A percentile compares a stretch with the other conserved stretches of the same genome.
Conservation (phyloP, 345 rosid species). For the Anacardium occidentale region DNA sequence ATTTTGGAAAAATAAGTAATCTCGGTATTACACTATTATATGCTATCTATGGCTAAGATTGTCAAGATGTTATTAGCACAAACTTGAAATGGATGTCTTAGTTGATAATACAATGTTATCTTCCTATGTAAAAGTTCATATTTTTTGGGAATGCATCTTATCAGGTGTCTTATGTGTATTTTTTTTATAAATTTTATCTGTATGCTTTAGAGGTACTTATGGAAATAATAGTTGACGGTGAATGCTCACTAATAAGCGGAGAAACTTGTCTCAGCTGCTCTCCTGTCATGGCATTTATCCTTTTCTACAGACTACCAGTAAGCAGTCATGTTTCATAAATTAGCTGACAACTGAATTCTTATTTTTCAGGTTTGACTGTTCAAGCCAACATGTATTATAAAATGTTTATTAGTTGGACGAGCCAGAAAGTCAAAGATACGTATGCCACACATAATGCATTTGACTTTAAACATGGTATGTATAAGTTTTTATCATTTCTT, state of each 20-base stretch:
- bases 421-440: slow-evolving; percentile 84
- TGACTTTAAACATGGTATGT: slow-evolving; percentile 87
- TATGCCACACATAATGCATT: slow-evolving; percentile 68
- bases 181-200: background rate
- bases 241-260: background rate
- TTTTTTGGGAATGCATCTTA: background rate
- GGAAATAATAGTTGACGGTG: background rate
- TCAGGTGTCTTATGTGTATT: background rate
- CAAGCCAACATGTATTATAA: slow-evolving; percentile 98
- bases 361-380: slow-evolving; percentile 79
- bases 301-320: background rate
- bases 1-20: background rate
- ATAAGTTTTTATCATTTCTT: background rate
- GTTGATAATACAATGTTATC: background rate
- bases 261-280: background rate
- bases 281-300: background rate
- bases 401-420: slow-evolving; percentile 97
- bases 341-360: slow-evolving; percentile 14
- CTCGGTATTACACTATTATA: background rate
- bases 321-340: background rate
- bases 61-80: background rate
- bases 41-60: background rate
- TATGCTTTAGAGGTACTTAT: background rate
- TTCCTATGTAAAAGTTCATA: background rate
- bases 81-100: background rate